These are phyloP conservation scores for Pichia inconspicua DNA, from an alignment of 1,139 yeast genomes.

Conservation along the genomic window DNA sequence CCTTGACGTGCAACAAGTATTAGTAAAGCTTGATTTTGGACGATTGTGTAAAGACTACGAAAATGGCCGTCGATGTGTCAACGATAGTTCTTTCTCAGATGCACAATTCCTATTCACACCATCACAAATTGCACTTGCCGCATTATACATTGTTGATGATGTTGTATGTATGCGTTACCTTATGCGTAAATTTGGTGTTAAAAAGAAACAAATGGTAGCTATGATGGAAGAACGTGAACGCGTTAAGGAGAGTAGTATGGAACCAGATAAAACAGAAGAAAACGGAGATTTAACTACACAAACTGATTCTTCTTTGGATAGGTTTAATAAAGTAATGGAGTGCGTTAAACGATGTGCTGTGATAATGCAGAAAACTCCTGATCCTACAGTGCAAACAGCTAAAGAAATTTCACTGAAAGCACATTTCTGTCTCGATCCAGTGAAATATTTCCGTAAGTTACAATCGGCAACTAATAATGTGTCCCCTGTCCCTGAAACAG, in stretches of 20 bases:
- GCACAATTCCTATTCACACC: conserved; percentile 76
- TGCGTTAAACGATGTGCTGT: conserved; percentile 46
- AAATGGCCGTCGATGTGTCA: conserved; percentile 53
- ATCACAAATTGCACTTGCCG: conserved; percentile 90
- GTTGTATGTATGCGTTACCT: conserved; percentile 61
- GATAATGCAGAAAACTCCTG: conserved; percentile 26
- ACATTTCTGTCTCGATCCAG: conserved; percentile 55
- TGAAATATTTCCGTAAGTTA: conserved; percentile 21
- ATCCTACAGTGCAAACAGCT: conserved; percentile 54
- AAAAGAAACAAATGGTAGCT: conserved; percentile 17
- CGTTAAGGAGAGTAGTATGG: conserved; percentile 5
- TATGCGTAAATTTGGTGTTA: conserved; percentile 40
- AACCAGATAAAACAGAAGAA: conserved; percentile 3
- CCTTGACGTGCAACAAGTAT: conserved; percentile 70
- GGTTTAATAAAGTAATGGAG: conserved; percentile 37
- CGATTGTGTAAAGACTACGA: conserved; percentile 55
- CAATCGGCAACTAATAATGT: neutral
- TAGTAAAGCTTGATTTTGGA: conserved; percentile 33
- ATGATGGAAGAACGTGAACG: conserved; percentile 9
- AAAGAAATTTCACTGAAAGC: conserved; percentile 55
- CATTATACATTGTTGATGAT: conserved; percentile 59
- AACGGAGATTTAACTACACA: neutral
- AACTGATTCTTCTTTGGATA: conserved; percentile 20
- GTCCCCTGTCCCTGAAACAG: neutral
- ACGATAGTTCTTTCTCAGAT: conserved; percentile 65